phyloP scores from a whole-genome alignment of 2,329 filamentous ascomycete genomes.

The Exophiala sp. region DNA sequence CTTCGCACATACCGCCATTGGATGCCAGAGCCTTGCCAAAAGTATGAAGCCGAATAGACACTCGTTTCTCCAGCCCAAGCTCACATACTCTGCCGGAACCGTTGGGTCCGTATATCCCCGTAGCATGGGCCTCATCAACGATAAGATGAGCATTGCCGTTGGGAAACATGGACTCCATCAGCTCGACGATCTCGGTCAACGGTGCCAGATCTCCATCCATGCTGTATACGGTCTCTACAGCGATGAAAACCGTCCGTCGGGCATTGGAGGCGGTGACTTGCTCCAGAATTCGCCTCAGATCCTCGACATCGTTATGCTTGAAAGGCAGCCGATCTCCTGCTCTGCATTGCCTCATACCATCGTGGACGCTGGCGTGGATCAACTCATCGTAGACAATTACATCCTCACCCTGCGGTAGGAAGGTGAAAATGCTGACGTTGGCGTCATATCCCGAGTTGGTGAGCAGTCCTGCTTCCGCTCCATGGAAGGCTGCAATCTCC shows the following conservation, averaged over 20 bases:
- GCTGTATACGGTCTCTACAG: slow-evolving; percentile 67
- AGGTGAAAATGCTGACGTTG: slow-evolving; percentile 58
- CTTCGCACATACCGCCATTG: slow-evolving; percentile 54
- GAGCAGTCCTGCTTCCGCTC: slow-evolving; percentile 52
- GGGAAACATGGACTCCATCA: slow-evolving; percentile 53
- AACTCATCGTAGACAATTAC: slow-evolving; percentile 66
- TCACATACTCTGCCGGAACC: slow-evolving; percentile 48
- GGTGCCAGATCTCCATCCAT: slow-evolving; percentile 76
- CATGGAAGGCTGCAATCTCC: slow-evolving; percentile 56
- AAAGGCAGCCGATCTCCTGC: slow-evolving; percentile 45
- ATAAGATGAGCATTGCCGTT: slow-evolving; percentile 51
- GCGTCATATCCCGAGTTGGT: slow-evolving; percentile 63
- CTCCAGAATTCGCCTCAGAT: slow-evolving; percentile 37
- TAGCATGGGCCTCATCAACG: slow-evolving; percentile 53
- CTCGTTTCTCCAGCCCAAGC: slow-evolving; percentile 46
- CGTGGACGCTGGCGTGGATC: slow-evolving; percentile 71
- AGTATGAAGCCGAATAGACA: slow-evolving; percentile 48
- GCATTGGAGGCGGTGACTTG: not conserved
- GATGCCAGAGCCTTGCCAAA: slow-evolving; percentile 53
- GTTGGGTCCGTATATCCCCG: slow-evolving; percentile 46
- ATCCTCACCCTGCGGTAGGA: slow-evolving; percentile 56
- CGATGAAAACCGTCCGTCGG: slow-evolving; percentile 56
- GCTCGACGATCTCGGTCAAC: slow-evolving; percentile 53
- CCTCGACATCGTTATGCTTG: slow-evolving; percentile 42
- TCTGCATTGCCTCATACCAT: slow-evolving; percentile 64